A percentile compares a stretch with the other conserved stretches of the same genome.
These are phyloP conservation scores for Nothophoma quercina DNA, from an alignment of 2,329 filamentous ascomycete genomes.

Conservation along the genomic window DNA sequence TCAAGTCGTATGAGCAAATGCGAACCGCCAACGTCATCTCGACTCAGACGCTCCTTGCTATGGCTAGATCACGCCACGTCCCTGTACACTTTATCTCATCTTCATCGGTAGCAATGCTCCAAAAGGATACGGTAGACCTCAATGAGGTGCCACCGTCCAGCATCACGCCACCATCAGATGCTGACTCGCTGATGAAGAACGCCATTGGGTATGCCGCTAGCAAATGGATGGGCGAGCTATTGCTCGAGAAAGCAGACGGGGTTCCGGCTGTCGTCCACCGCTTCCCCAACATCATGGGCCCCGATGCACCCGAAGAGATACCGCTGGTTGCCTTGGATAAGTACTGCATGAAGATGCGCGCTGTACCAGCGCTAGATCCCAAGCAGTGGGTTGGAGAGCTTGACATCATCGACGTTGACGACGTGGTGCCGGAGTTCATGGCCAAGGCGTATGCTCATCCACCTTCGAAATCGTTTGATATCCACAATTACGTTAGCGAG, in stretches of 20 bases:
- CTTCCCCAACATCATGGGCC: conserved; percentile 22
- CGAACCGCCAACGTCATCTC: not conserved
- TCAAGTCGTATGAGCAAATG: too few relatives aligned
- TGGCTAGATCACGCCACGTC: conserved; percentile 11
- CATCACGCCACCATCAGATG: not conserved
- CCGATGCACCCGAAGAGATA: not conserved
- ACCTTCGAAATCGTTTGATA: too few relatives aligned
- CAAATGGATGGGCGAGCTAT: conserved; percentile 21
- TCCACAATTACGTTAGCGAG: too few relatives aligned
- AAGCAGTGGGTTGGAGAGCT: conserved; percentile 19
- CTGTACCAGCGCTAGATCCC: conserved; percentile 22
- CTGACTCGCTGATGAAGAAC: conserved; percentile 16
- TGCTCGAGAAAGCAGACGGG: conserved; percentile 15
- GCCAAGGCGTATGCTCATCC: too few relatives aligned
- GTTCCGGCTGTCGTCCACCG: conserved; percentile 18
- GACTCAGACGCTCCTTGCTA: conserved; percentile 4
- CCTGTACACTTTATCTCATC: conserved; percentile 27
- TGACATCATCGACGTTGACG: conserved; percentile 14
- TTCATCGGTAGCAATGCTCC: conserved; percentile 9
- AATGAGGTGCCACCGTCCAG: too few relatives aligned
- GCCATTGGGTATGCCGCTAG: conserved; percentile 18
- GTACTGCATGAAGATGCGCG: conserved; percentile 16
- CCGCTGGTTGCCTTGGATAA: conserved; percentile 16
- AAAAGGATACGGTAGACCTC: not conserved
- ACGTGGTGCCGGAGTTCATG: too few relatives aligned